phyloP scores from a whole-genome alignment of 495 filamentous ascomycete genomes.

The Filosporella fistucella region DNA sequence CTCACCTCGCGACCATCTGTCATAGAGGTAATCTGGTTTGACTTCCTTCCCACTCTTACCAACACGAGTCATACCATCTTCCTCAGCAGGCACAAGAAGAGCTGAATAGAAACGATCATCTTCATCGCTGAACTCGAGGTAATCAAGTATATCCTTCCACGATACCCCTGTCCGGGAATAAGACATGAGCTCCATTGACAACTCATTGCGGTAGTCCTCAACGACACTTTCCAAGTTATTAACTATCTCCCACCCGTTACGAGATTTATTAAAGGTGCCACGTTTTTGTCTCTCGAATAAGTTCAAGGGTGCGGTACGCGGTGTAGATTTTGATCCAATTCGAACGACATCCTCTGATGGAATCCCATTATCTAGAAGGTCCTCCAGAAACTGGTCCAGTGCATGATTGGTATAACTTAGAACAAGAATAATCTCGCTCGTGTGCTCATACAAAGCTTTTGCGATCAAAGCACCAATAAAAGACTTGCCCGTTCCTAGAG shows the following conservation, averaged over 20 bases:
- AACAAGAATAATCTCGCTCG: conserved; percentile 53
- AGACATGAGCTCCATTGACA: no score
- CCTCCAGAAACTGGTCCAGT: conserved; percentile 69
- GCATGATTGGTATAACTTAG: conserved; percentile 68
- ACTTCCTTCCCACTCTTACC: conserved; percentile 43
- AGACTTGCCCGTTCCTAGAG: conserved; percentile 76
- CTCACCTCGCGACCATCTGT: conserved; percentile 49
- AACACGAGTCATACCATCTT: conserved; percentile 37
- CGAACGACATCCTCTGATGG: conserved; percentile 50
- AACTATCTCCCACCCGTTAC: no score
- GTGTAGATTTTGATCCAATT: conserved; percentile 58
- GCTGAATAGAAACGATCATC: conserved; percentile 53
- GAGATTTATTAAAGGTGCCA: no score
- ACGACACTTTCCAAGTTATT: no score
- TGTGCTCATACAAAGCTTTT: conserved; percentile 50
- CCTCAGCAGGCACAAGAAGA: conserved; percentile 38
- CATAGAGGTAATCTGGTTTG: conserved; percentile 45
- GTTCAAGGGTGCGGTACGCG: conserved; percentile 39
- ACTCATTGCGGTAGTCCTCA: no score
- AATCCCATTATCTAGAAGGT: conserved; percentile 62
- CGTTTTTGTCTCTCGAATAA: no score
- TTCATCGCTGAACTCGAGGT: conserved; percentile 55
- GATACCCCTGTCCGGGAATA: no score
- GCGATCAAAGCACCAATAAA: conserved; percentile 68
- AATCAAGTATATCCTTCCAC: conserved; percentile 44